Evolutionary conservation across 805 yeast genomes (phyloP), one percentile per base, ranked within the genome.

Genomic region (Blastobotrys parvus): DNA sequence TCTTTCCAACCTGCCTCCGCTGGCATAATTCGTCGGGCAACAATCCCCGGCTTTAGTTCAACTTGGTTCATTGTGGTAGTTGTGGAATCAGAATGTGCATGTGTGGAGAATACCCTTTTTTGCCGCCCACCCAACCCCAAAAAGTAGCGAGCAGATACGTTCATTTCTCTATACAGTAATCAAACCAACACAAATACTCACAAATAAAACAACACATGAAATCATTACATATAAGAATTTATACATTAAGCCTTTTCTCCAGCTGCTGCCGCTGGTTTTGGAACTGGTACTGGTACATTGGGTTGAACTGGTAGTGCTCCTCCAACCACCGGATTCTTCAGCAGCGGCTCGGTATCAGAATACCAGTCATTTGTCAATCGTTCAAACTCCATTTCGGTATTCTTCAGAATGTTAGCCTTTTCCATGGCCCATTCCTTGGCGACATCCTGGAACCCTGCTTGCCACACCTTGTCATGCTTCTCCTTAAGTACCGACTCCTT

Each of bases 401-500:
- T 87, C 57, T 83, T 82, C 62, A 88, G 68, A 44, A 86, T 77
- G 47, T 77, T 70, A 39, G 71, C 73, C 56, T 80, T 77, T 60
- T 87, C 96, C 42, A 69, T 68, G 42, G 63, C 61, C 97, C 97
- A 89, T 41, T 72, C 75, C 29, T 71, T 74, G 53, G 74, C 75
- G 41, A 83, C 86, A 59, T 82, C 86, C 52, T 77, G 81, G 57
- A 83, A 89, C 1, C 92, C 94, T 43, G 74, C 69, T 51, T 73
- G 76, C 86, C 90, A 88, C 18, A 74, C 54, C 39, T 62, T 55
- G 34, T 62, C 65, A 41, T 63, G 61, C 42, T 57, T 56, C 49
- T 56, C 63, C 17, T 49, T 46, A 46, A 63, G 53, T 30, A 52
- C 53, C 33, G 54, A 57, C 44, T 68, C 69, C 44, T 52, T 49